Percentiles rank a stretch among this genome's conserved stretches.
Evolutionary conservation across 1,284 basidiomycete genomes (phyloP).

Genomic region (Rhodotorula sp.): DNA sequence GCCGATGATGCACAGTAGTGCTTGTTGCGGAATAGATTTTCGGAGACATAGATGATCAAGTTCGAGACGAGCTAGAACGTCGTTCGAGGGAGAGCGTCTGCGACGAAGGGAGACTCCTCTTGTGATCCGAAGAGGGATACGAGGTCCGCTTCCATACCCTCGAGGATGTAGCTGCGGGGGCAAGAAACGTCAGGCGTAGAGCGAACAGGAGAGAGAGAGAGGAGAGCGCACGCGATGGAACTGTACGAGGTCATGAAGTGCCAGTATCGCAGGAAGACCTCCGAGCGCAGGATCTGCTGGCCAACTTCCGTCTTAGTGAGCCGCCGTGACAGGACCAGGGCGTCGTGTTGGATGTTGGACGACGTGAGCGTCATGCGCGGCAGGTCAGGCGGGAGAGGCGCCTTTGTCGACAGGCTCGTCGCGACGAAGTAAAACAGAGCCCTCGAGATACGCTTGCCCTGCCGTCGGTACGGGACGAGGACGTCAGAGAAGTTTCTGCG

Average conservation of each 20-base stretch:
- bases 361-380: conserved; percentile 37
- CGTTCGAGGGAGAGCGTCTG: conserved; percentile 1
- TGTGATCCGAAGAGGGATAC: conserved; percentile 42
- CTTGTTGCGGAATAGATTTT: background rate
- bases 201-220: conserved; percentile 28
- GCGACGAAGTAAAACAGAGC: conserved; percentile 27
- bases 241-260: conserved; percentile 38
- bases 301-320: conserved; percentile 44
- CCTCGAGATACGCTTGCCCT: conserved; percentile 12
- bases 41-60: no score
- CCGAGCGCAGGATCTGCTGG: conserved; percentile 37
- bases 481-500: conserved; percentile 37
- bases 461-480: conserved; percentile 17
- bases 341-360: conserved; percentile 46
- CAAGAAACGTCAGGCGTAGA: conserved; percentile 22
- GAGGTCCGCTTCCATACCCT: conserved; percentile 41
- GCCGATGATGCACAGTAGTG: background rate
- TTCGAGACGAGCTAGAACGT: background rate
- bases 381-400: conserved; percentile 46
- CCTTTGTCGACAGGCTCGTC: conserved; percentile 45
- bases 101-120: conserved; percentile 35
- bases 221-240: conserved; percentile 18
- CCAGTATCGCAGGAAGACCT: conserved; percentile 43
- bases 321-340: conserved; percentile 43
- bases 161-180: conserved; percentile 17